Conservation (phyloP, 2,329 filamentous ascomycete genomes). For the Cytospora chrysosperma region DNA sequence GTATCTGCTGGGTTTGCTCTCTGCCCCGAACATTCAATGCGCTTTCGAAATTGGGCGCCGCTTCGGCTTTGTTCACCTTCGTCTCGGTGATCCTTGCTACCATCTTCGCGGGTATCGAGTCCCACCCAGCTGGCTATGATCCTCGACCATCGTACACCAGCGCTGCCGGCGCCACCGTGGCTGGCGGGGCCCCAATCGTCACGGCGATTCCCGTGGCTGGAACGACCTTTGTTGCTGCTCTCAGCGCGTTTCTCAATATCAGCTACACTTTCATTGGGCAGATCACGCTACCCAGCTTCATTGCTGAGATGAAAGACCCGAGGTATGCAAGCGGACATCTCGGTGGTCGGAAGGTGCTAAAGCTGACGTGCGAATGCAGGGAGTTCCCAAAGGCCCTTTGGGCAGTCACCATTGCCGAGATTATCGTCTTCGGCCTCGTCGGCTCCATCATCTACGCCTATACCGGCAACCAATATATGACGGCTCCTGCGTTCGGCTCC, state of each 20-base stretch:
- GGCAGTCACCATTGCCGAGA: constrained; percentile 83
- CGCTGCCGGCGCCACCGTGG: constrained; percentile 29
- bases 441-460: constrained; percentile 82
- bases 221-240: constrained; percentile 77
- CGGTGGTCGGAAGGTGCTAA: too few relatives aligned
- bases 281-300: constrained; percentile 91
- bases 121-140: constrained; percentile 68
- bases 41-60: constrained; percentile 74
- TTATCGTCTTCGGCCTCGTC: constrained; percentile 81
- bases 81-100: constrained; percentile 81
- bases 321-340: constrained; percentile 34
- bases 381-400: constrained; percentile 94
- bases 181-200: constrained; percentile 63
- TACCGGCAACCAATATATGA: constrained; percentile 86
- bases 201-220: constrained; percentile 64
- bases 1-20: constrained; percentile 76
- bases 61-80: constrained; percentile 85
- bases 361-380: constrained; percentile 33
- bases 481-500: constrained; percentile 82
- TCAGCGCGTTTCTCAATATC: constrained; percentile 92
- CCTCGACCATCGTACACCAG: constrained; percentile 41
- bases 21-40: constrained; percentile 82
- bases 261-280: constrained; percentile 96
- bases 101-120: constrained; percentile 76
- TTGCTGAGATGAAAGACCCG: constrained; percentile 83